Percentiles rank a stretch among this genome's conserved stretches.
Evolutionary conservation across 2,329 filamentous ascomycete species (phyloP).

Genomic region (Lachnellula willkommii): DNA sequence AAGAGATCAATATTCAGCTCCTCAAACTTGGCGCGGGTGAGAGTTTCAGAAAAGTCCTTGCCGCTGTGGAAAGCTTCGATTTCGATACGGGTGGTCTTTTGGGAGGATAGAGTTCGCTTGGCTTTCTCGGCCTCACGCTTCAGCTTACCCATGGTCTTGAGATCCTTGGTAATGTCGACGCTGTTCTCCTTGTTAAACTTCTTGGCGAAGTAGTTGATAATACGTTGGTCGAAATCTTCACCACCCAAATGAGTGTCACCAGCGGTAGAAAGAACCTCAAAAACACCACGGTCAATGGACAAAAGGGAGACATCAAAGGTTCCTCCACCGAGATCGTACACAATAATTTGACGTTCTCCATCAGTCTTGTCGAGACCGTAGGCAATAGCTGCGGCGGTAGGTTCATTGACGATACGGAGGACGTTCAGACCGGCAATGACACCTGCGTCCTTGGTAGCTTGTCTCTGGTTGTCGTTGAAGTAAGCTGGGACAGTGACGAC

Average conservation of each 20-base stretch:
- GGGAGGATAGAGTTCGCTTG: constrained; percentile 94
- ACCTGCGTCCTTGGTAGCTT: constrained; percentile 94
- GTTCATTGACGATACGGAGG: constrained; percentile 94
- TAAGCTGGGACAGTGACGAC: constrained; percentile 94
- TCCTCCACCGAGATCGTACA: constrained; percentile 91
- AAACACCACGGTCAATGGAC: constrained; percentile 85
- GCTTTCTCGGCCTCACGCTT: constrained; percentile 99
- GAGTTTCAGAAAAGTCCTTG: constrained; percentile 96
- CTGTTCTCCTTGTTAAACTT: constrained; percentile 97
- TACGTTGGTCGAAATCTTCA: constrained; percentile 97
- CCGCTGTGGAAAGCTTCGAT: constrained; percentile 97
- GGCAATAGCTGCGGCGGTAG: constrained; percentile 89
- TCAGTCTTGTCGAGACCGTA: constrained; percentile 87
- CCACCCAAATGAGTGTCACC: constrained; percentile 97
- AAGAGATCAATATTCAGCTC: constrained; percentile 98
- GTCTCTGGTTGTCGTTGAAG: constrained; percentile 97
- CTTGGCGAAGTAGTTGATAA: constrained; percentile 96
- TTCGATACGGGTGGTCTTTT: constrained; percentile 90
- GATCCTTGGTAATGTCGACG: constrained; percentile 88
- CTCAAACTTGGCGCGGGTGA: constrained; percentile 98
- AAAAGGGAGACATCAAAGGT: constrained; percentile 93
- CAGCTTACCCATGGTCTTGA: constrained; percentile 98
- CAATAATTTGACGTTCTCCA: constrained; percentile 81
- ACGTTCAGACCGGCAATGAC: constrained; percentile 89
- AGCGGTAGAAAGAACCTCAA: constrained; percentile 89